Evolutionary conservation across 805 yeast genomes (phyloP), one percentile per base, ranked within the genome.

Genomic region (Torulaspora indica): DNA sequence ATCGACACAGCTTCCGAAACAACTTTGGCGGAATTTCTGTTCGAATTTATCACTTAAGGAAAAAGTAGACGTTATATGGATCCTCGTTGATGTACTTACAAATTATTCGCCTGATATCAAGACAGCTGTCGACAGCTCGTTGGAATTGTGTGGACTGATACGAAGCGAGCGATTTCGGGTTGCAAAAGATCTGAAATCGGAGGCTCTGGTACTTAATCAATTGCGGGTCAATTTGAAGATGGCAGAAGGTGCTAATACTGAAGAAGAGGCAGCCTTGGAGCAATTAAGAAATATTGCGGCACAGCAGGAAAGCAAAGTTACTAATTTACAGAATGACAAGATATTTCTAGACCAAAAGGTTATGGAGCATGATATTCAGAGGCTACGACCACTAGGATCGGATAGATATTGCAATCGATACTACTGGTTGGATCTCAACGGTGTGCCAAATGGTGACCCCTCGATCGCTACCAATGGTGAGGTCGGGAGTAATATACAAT

Each of bases 371-470:
- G 96, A 90, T 56, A 73, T 82, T 47, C 96, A 88, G 60, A 68
- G 98, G 45, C 73, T 89, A 38, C 76, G 77, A 43, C 72, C 78
- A 24, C 68, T 93, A 22, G 98, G 98, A 2, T 75, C 80, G 46
- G 98, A 93, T 63, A 70, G 95, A 40, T 76, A 78, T 46, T 89
- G 72, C 62, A 93, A 93, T 67, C 72, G 90, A 52, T 93, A 91
- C 62, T 93, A 95, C 95, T 93, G 96, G 96, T 80, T 89, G 59
- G 98, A 91, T 57, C 73, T 74, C 50, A 83, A 84, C 57, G 98
- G 98, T 0, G 70, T 88, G 38, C 87, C 89, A 3, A 71, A 72
- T 6, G 56, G 73, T 10, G 22, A 31, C 9, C 12, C 13, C 9
- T 30, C 71, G 3, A 77, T 69, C 1, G 73, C 71, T 9, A 69